phyloP scores from a whole-genome alignment of 176 grass and related monocot genomes.

The Oryza meyeriana region DNA sequence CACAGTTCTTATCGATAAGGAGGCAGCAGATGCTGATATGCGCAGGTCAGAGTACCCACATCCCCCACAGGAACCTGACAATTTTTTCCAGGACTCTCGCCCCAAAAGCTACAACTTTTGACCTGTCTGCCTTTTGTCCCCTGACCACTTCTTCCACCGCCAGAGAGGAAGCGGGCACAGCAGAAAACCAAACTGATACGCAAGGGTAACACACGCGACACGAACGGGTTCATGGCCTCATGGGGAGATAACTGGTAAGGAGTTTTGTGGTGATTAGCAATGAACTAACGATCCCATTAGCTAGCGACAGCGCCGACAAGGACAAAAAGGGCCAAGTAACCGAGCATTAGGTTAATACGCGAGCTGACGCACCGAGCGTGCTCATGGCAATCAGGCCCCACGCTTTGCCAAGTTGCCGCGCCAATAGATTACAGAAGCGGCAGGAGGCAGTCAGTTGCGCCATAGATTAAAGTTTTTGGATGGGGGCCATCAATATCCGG shows the following conservation, averaged over 20 bases:
- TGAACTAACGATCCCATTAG: not conserved
- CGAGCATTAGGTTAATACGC: not conserved
- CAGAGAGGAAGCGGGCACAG: no score
- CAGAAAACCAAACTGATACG: not conserved
- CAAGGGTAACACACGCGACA: no score
- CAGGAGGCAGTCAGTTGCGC: not conserved
- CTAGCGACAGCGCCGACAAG: not conserved
- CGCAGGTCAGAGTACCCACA: not conserved
- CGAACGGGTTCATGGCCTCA: not conserved
- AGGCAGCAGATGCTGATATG: not conserved
- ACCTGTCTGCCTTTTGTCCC: not conserved
- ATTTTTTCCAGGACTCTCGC: not conserved
- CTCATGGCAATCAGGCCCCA: not conserved
- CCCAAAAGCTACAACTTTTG: constrained; percentile 3
- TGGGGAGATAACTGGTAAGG: no score
- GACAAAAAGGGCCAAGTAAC: not conserved
- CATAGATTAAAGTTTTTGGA: not conserved
- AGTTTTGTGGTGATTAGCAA: not conserved
- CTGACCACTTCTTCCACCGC: not conserved
- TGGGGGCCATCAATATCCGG: not conserved
- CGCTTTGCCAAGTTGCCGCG: not conserved
- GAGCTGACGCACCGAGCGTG: not conserved
- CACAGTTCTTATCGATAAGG: constrained; percentile 18
- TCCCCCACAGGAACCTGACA: not conserved
- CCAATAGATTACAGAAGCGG: not conserved